Conservation (phyloP, 176 grass and related monocot species). For the Miscanthus lutarioriparius region DNA sequence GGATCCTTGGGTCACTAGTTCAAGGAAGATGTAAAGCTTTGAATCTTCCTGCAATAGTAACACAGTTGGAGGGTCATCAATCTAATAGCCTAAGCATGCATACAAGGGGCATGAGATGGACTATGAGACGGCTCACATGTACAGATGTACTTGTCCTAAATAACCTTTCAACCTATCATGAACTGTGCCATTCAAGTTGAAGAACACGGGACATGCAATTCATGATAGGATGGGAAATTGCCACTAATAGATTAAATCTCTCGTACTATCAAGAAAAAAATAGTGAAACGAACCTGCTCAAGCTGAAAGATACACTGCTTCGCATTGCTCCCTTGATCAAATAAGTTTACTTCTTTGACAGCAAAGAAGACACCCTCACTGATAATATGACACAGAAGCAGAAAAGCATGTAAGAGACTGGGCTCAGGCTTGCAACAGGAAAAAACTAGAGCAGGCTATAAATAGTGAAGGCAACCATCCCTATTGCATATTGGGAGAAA, state of each 20-base stretch:
- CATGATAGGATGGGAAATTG: conserved; percentile 21
- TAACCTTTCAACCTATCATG: not conserved
- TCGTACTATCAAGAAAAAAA: conserved; percentile 2
- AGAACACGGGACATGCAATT: not conserved
- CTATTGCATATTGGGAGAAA: not conserved
- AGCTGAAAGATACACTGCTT: conserved; percentile 90
- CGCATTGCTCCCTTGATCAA: conserved; percentile 80
- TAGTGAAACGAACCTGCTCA: conserved; percentile 64
- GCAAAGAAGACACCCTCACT: conserved; percentile 98
- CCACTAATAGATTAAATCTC: not conserved
- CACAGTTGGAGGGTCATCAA: conserved; percentile 19
- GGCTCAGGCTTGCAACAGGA: not conserved
- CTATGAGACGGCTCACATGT: not conserved
- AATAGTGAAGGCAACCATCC: conserved; percentile 5
- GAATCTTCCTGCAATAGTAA: conserved; percentile 70
- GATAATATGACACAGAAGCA: conserved; percentile 31
- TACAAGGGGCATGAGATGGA: not conserved
- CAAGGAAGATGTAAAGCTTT: conserved; percentile 92
- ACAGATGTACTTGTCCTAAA: not conserved
- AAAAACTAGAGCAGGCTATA: not conserved
- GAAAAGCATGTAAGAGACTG: not conserved
- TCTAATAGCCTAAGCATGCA: not conserved
- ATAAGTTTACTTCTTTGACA: conserved; percentile 91
- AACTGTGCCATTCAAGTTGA: not conserved
- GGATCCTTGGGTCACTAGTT: conserved; percentile 97